These are phyloP conservation scores for Cucumis hystrix DNA, from an alignment of 306 rosid species.

Conservation along the genomic window DNA sequence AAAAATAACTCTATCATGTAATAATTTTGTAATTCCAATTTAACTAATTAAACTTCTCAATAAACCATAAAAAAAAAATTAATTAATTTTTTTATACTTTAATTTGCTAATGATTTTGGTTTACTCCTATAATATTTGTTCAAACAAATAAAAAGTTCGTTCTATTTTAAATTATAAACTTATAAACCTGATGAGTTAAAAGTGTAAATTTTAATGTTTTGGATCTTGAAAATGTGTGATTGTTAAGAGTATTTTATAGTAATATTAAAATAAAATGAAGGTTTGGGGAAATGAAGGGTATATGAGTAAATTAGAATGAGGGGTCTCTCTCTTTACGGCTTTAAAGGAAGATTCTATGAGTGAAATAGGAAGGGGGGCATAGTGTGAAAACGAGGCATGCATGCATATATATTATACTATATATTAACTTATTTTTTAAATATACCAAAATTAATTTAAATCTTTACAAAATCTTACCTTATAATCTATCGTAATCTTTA, in stretches of 20 bases:
- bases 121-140: not conserved
- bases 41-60: not conserved
- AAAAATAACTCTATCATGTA: not conserved
- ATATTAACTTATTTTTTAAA: too few relatives aligned
- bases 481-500: too few relatives aligned
- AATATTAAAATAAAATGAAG: not conserved
- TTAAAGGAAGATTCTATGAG: constrained; percentile 60
- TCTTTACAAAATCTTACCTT: too few relatives aligned
- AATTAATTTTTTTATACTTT: too few relatives aligned
- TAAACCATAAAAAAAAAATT: not conserved
- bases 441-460: too few relatives aligned
- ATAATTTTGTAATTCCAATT: not conserved
- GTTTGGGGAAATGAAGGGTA: not conserved
- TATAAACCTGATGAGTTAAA: not conserved
- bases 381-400: constrained; percentile 44
- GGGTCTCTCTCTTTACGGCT: constrained; percentile 16
- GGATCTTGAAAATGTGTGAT: too few relatives aligned
- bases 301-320: not conserved
- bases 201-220: not conserved
- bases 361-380: constrained; percentile 11
- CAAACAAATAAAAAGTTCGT: too few relatives aligned
- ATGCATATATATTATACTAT: not conserved
- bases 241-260: not conserved
- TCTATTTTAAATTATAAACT: too few relatives aligned
- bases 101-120: not conserved